phyloP scores from a whole-genome alignment of 2,329 filamentous ascomycete species.

The Epichloe hybrida region DNA sequence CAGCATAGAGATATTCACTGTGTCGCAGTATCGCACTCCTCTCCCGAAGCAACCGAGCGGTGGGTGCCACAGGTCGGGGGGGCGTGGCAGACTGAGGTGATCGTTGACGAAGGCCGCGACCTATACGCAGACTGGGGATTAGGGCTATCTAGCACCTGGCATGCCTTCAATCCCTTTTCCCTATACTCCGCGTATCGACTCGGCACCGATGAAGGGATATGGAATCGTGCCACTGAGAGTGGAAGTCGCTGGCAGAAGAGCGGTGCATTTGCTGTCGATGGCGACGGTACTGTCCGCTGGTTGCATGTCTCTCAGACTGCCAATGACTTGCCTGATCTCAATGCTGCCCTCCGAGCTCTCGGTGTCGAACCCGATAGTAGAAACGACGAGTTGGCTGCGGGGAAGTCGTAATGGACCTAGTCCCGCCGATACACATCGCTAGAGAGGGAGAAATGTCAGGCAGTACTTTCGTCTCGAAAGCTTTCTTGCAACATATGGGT shows the following conservation, averaged over 20 bases:
- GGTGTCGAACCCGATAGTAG: slow-evolving; percentile 5
- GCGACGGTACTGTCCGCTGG: slow-evolving; percentile 18
- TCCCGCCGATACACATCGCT: no score
- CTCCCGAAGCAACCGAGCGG: slow-evolving; percentile 34
- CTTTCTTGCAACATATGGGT: no score
- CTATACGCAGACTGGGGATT: slow-evolving; percentile 55
- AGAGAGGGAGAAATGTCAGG: no score
- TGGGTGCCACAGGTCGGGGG: slow-evolving; percentile 45
- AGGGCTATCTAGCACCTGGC: slow-evolving; percentile 45
- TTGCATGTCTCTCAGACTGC: slow-evolving; percentile 17
- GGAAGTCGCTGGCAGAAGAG: slow-evolving; percentile 56
- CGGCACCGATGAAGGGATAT: slow-evolving; percentile 49
- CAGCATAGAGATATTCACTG: slow-evolving; percentile 37
- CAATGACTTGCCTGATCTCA: slow-evolving; percentile 19
- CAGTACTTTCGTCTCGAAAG: no score
- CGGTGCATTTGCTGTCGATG: slow-evolving; percentile 44
- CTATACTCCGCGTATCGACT: slow-evolving; percentile 44
- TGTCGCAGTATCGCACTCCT: slow-evolving; percentile 50
- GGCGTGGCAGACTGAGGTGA: slow-evolving; percentile 41
- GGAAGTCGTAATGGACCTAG: not conserved
- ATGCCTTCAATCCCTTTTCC: slow-evolving; percentile 46
- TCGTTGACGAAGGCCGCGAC: slow-evolving; percentile 46
- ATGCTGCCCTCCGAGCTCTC: slow-evolving; percentile 15
- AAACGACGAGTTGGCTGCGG: not conserved
- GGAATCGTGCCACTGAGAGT: slow-evolving; percentile 50